Percentiles rank a stretch among this genome's conserved stretches.
These are phyloP conservation scores for Protomyces arabidopsidicola DNA, from an alignment of 1,139 yeast species.

Conservation along the genomic window DNA sequence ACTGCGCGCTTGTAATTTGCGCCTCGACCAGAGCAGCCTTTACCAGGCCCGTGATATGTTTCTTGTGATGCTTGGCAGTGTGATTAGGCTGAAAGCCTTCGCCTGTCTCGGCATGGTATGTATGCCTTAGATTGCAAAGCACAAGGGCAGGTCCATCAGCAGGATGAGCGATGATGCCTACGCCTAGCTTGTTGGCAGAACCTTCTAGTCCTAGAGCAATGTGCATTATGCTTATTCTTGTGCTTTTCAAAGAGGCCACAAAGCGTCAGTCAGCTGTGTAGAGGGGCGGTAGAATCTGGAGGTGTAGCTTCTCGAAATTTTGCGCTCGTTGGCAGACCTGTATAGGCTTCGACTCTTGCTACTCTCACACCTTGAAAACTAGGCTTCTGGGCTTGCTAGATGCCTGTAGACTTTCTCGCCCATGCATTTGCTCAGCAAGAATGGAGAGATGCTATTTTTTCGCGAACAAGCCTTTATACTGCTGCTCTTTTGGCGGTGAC, in stretches of 20 bases:
- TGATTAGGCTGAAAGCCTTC: conserved; percentile 96
- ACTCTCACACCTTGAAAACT: no score
- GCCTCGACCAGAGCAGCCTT: conserved; percentile 65
- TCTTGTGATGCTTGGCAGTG: conserved; percentile 91
- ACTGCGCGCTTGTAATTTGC: conserved; percentile 48
- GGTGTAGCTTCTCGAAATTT: not conserved
- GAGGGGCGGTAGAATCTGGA: not conserved
- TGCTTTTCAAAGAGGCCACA: not conserved
- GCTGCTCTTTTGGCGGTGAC: not conserved
- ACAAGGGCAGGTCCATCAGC: conserved; percentile 60
- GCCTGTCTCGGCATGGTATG: conserved; percentile 94
- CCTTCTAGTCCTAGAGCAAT: conserved; percentile 91
- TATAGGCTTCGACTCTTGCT: no score
- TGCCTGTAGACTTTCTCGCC: conserved; percentile 23
- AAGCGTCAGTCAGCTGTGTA: not conserved
- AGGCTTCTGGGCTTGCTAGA: not conserved
- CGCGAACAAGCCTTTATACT: not conserved
- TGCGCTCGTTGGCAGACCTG: no score
- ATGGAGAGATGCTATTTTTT: conserved; percentile 4
- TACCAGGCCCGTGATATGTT: conserved; percentile 85
- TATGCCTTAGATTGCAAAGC: conserved; percentile 82
- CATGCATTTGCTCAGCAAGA: conserved; percentile 9
- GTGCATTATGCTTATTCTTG: not conserved
- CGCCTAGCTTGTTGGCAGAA: conserved; percentile 92
- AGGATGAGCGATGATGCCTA: conserved; percentile 77